Conservation (phyloP, 164 flowering plant species). For the Saururus chinensis region DNA sequence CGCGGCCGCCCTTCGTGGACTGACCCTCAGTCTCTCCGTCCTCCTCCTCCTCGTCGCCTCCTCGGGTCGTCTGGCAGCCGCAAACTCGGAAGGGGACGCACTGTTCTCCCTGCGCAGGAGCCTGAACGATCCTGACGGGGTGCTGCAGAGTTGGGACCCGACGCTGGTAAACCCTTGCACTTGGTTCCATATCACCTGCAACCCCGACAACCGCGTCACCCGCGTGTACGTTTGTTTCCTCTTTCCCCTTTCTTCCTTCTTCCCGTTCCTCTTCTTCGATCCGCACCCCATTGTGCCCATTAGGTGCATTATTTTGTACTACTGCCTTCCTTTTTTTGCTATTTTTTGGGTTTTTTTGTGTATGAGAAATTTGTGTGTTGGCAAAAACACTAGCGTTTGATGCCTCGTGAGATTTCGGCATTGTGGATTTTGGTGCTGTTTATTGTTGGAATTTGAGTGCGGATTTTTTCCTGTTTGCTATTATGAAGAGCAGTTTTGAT, state of each 20-base stretch:
- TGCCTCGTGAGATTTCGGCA: no score
- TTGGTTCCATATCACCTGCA: conserved; percentile 7
- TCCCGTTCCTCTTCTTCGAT: not conserved
- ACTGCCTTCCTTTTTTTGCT: no score
- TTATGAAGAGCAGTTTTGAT: no score
- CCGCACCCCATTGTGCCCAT: not conserved
- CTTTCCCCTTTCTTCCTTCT: not conserved
- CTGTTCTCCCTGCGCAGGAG: not conserved
- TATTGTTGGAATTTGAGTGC: no score
- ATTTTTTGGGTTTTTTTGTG: no score
- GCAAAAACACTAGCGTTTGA: no score
- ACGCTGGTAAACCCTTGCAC: conserved; percentile 7
- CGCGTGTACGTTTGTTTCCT: not conserved
- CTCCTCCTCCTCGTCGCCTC: not conserved
- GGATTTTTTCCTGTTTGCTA: no score
- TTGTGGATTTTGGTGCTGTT: no score
- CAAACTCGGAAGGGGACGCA: not conserved
- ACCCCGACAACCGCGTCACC: conserved; percentile 1
- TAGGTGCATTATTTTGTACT: not conserved
- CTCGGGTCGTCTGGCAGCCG: not conserved
- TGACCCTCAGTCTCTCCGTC: not conserved
- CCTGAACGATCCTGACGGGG: not conserved
- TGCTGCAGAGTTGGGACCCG: conserved; percentile 7
- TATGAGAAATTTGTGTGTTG: no score
- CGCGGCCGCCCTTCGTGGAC: not conserved